Evolutionary conservation across 1,139 yeast genomes (phyloP).

Genomic region (Yamadazyma diddensiae): DNA sequence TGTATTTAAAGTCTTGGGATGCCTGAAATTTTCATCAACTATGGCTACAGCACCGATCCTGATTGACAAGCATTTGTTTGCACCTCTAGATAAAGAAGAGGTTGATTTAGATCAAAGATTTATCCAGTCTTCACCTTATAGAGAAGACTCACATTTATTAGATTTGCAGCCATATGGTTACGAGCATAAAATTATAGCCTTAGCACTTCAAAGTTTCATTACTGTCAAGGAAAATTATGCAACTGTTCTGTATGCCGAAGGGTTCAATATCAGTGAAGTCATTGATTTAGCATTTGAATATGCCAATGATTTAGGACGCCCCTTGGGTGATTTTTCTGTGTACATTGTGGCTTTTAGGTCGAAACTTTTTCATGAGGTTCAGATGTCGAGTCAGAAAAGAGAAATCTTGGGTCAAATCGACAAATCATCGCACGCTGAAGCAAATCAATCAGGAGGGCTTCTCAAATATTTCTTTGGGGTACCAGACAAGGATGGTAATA

Average conservation of each 20-base stretch:
- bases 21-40: background rate
- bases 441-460: conserved; percentile 29
- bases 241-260: conserved; percentile 17
- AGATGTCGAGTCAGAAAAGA: conserved; percentile 20
- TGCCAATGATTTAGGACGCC: conserved; percentile 11
- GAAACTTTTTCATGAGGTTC: conserved; percentile 22
- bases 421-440: conserved; percentile 27
- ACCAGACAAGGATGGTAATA: conserved; percentile 27
- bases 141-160: conserved; percentile 22
- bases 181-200: conserved; percentile 20
- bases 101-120: conserved; percentile 2
- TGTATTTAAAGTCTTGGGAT: too few species aligned
- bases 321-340: conserved; percentile 17
- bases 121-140: conserved; percentile 28
- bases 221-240: conserved; percentile 20
- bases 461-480: conserved; percentile 33
- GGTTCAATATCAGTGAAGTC: conserved; percentile 23
- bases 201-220: conserved; percentile 26
- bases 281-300: conserved; percentile 16
- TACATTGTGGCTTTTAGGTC: conserved; percentile 32
- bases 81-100: conserved; percentile 5
- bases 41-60: conserved; percentile 12
- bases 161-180: conserved; percentile 17
- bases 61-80: conserved; percentile 10
- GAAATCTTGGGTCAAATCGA: conserved; percentile 22